phyloP scores from a whole-genome alignment of 345 rosid genomes.

The Aurinia saxatilis region DNA sequence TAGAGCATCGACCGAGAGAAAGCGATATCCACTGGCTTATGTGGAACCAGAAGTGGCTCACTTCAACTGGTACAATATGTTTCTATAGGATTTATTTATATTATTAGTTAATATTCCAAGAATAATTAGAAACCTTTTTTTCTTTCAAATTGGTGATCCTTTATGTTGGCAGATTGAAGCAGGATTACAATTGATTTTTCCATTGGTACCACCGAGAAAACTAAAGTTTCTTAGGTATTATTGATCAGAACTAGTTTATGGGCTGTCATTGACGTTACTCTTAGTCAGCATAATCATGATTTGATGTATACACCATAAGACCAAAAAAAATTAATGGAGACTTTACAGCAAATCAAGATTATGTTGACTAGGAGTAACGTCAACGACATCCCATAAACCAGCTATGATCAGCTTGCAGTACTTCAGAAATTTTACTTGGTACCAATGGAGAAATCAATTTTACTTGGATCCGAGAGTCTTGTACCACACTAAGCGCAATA shows the following conservation, averaged over 20 bases:
- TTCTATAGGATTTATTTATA: neutral
- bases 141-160: neutral
- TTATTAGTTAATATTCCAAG: neutral
- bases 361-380: no score
- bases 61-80: constrained; percentile 44
- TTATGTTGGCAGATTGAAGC: constrained; percentile 44
- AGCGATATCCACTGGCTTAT: constrained; percentile 29
- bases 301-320: no score
- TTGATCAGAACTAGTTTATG: constrained; percentile 43
- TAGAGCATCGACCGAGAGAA: constrained; percentile 29
- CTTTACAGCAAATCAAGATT: no score
- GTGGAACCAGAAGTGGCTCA: constrained; percentile 31
- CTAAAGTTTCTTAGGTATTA: constrained; percentile 56
- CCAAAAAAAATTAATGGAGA: no score
- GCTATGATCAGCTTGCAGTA: no score
- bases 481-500: no score
- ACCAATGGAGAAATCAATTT: no score
- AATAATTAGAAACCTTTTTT: no score
- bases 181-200: constrained; percentile 54
- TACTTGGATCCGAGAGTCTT: no score
- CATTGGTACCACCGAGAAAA: constrained; percentile 46
- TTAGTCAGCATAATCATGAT: constrained; percentile 11
- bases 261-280: constrained; percentile 70
- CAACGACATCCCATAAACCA: no score
- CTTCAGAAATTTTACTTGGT: no score